Conservation (phyloP, 306 rosid species). For the Cucurbita maxima region DNA sequence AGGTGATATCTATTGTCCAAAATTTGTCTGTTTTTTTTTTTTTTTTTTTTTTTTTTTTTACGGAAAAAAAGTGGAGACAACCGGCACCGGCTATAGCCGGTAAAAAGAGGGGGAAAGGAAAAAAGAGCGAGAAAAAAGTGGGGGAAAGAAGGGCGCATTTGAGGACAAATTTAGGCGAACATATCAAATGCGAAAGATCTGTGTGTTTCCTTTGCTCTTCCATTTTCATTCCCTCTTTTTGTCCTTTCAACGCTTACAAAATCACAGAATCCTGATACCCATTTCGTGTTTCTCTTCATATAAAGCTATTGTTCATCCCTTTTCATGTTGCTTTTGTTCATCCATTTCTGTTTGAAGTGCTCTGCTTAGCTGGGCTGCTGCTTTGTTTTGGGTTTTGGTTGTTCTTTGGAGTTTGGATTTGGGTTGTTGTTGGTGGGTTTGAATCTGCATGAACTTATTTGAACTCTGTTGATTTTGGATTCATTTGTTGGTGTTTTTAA, state of each 20-base stretch:
- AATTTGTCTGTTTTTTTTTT: neutral
- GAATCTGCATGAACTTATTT: neutral
- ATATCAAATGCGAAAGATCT: slow-evolving; percentile 6
- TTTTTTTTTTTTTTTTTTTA: neutral
- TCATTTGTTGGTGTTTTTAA: slow-evolving; percentile 9
- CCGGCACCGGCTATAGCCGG: neutral
- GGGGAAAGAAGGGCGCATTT: neutral
- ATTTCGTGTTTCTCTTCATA: neutral
- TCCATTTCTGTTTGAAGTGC: neutral
- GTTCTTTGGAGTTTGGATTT: neutral
- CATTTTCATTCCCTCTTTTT: slow-evolving; percentile 5
- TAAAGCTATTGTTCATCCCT: neutral
- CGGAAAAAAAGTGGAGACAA: neutral
- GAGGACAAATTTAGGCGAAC: neutral
- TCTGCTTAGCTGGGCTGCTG: neutral
- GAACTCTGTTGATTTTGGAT: slow-evolving; percentile 1
- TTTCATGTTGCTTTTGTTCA: neutral
- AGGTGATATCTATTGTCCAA: neutral
- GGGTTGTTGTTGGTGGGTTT: slow-evolving; percentile 10
- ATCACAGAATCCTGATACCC: neutral
- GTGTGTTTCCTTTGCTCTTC: neutral
- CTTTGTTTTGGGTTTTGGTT: neutral
- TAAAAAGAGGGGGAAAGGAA: neutral
- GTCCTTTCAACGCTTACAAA: slow-evolving; percentile 3
- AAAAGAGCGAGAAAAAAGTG: neutral